Percentiles rank a stretch among this genome's conserved stretches.
These are phyloP conservation scores for Syzygium syzygioides DNA, from an alignment of 441 rosid genomes.

Conservation along the genomic window DNA sequence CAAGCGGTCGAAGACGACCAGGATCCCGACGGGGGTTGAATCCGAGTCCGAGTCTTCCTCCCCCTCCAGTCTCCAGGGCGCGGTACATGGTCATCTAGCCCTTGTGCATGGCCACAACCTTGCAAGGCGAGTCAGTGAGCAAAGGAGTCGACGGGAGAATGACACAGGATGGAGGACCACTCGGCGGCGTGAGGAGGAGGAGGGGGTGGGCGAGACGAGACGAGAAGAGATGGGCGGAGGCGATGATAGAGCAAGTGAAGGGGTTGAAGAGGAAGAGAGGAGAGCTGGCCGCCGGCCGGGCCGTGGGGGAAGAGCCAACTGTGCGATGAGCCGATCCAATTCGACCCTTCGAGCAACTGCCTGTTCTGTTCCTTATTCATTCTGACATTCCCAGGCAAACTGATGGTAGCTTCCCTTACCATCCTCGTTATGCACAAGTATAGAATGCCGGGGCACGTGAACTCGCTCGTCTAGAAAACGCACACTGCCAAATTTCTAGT, in stretches of 20 bases:
- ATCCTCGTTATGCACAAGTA: background rate
- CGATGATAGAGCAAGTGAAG: background rate
- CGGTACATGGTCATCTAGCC: background rate
- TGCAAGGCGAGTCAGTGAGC: background rate
- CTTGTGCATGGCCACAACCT: background rate
- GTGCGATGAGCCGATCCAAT: background rate
- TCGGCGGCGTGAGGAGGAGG: fast-evolving
- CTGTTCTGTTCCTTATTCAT: background rate
- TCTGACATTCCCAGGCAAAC: background rate
- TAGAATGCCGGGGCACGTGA: background rate
- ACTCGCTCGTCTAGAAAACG: background rate
- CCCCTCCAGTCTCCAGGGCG: background rate
- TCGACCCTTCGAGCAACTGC: background rate
- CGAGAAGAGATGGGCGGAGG: background rate
- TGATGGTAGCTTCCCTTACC: background rate
- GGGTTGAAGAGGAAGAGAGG: background rate
- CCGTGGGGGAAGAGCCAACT: fast-evolving
- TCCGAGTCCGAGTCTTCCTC: background rate
- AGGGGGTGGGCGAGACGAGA: background rate
- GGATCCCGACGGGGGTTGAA: background rate
- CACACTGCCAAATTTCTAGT: background rate
- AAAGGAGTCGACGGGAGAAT: background rate
- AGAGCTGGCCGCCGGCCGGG: background rate
- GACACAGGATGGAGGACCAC: background rate
- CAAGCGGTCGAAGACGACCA: background rate